phyloP scores from a whole-genome alignment of 1,284 basidiomycete genomes.

The Athelia sp. region DNA sequence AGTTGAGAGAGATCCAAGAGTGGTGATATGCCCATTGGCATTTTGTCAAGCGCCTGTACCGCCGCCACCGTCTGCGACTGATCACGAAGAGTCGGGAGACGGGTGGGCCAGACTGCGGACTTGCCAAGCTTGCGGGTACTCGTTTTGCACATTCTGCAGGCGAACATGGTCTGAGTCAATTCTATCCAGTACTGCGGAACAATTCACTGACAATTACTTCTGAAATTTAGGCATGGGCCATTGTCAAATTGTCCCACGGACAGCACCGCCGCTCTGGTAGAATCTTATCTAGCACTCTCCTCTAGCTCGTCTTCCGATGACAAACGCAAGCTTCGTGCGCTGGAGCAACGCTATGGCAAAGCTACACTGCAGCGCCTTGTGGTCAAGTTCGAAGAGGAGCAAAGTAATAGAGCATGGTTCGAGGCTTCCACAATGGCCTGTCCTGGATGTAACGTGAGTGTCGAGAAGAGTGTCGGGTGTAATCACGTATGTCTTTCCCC shows the following conservation, averaged over 20 bases:
- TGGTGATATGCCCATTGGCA: constrained; percentile 69
- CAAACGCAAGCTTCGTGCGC: constrained; percentile 28
- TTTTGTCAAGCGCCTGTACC: constrained; percentile 68
- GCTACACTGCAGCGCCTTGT: constrained; percentile 53
- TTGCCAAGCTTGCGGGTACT: constrained; percentile 61
- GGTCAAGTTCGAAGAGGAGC: constrained; percentile 57
- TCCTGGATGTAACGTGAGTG: constrained; percentile 60
- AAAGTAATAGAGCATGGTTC: constrained; percentile 62
- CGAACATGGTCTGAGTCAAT: constrained; percentile 57
- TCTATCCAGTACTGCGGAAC: too few relatives aligned
- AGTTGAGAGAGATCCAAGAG: constrained; percentile 73
- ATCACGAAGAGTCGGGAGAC: constrained; percentile 39
- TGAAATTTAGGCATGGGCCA: constrained; percentile 83
- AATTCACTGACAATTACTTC: too few relatives aligned
- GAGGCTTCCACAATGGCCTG: constrained; percentile 59
- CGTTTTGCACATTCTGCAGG: constrained; percentile 72
- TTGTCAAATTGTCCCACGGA: constrained; percentile 60
- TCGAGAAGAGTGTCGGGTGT: constrained; percentile 75
- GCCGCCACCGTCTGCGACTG: constrained; percentile 36
- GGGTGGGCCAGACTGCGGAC: constrained; percentile 66
- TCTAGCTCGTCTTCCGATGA: constrained; percentile 33
- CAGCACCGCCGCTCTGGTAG: constrained; percentile 53
- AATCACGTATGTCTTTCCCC: constrained; percentile 55
- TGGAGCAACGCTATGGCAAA: constrained; percentile 64
- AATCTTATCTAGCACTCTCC: constrained; percentile 53